Conservation (phyloP, 345 rosid genomes). For the Fremontodendron californicum region DNA sequence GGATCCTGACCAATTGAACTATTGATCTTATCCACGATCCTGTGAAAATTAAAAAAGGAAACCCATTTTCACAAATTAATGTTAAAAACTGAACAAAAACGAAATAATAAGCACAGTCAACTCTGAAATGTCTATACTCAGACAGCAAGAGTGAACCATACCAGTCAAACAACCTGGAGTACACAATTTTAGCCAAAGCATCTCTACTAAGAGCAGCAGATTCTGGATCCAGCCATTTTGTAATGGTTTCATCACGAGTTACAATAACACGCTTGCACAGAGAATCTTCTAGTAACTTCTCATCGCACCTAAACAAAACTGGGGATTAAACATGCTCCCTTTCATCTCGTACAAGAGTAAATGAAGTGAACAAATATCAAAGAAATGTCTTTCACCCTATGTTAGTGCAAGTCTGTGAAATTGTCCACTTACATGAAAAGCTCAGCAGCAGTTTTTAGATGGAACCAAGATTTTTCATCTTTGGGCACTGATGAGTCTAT, state of each 20-base stretch:
- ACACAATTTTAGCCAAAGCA: conserved; percentile 92
- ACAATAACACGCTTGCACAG: conserved; percentile 94
- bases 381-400: conserved; percentile 2
- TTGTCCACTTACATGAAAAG: conserved; percentile 59
- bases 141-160: conserved; percentile 35
- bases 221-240: conserved; percentile 93
- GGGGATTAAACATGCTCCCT: background rate
- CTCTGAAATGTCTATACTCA: conserved; percentile 10
- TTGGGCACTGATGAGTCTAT: conserved; percentile 81
- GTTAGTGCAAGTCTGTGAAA: conserved; percentile 9
- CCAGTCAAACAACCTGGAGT: conserved; percentile 97
- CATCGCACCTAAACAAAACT: conserved; percentile 70
- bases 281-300: conserved; percentile 86
- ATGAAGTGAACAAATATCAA: conserved; percentile 6
- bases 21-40: conserved; percentile 94
- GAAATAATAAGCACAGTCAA: conserved; percentile 12
- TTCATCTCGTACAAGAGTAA: conserved; percentile 3
- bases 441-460: conserved; percentile 86
- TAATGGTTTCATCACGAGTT: conserved; percentile 97
- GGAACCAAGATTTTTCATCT: conserved; percentile 89
- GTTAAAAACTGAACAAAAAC: conserved; percentile 1
- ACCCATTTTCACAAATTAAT: conserved; percentile 9
- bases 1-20: conserved; percentile 96
- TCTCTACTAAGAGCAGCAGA: conserved; percentile 86
- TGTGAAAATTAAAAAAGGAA: conserved; percentile 30